Base-by-base conservation (phyloP, 2,329 filamentous ascomycete genomes). In the Aspergillus sp. region DNA sequence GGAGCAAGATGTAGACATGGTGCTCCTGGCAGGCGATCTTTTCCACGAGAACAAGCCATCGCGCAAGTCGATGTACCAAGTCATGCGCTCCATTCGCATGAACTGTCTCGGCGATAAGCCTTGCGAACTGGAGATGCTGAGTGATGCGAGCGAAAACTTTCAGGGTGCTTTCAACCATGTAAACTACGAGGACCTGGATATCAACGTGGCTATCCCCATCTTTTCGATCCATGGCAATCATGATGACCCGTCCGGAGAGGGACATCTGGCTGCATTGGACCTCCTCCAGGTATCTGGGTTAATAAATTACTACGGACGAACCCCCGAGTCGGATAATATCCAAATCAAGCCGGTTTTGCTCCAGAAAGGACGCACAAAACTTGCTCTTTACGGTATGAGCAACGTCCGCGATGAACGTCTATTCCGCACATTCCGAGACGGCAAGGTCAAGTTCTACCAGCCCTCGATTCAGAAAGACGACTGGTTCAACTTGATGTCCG, bases 141-240 rank as follows among this genome's bases (percentile, higher is more conserved):
- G 92, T 72, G 95, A 99, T 76, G 92, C 91, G 7, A 92, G 88
- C 67, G 90, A 96, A 70, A 91, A 94, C 64, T 97, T 99, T 69
- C 89, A 92, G 63, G 90, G 90, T 6, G 88, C 92, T 0, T 96
- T 97, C 72, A 89, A 92, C 53, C 90, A 97, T 74, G 94, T 96
- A 77, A 99, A 99, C 77, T 99, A 99, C 77, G 92, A 98, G 76
- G 95, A 99, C 70, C 87, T 91, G 23, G 92, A 99, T 69, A 97
- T 99, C 76, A 99, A 99, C 70, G 87, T 99, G 62, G 91, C 93
- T 1, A 97, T 98, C 58, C 95, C 95, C 0, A 92, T 99, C 27
- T 99, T 99, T 73, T 96, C 94, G 0, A 99, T 99, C 42, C 96
- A 99, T 70, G 95, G 95, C 49, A 99, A 99, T 71, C 95, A 99